Evolutionary conservation across 495 filamentous ascomycete species (phyloP).

Genomic region (Podospora fimiseda): DNA sequence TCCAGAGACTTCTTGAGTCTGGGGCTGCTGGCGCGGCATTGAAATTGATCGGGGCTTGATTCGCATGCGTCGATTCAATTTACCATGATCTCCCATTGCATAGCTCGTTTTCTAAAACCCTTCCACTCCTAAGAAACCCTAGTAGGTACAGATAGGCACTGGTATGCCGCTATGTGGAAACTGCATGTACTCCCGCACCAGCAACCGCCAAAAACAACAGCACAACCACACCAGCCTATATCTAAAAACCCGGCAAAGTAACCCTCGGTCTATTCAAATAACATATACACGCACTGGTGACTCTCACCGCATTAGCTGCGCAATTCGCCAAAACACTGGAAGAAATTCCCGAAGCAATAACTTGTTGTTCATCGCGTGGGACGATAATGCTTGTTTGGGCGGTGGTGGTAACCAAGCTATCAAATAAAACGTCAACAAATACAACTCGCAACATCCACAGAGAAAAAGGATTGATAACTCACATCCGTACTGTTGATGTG

Average conservation of each 20-base stretch:
- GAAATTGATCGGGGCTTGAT: conserved; percentile 11
- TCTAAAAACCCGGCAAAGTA: not conserved
- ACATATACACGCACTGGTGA: not conserved
- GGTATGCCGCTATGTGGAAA: too few relatives aligned
- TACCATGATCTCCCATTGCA: not conserved
- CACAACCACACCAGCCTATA: not conserved
- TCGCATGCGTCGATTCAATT: not conserved
- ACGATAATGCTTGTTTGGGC: too few relatives aligned
- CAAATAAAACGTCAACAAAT: not conserved
- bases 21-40: conserved; percentile 47
- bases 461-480: not conserved
- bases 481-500: not conserved
- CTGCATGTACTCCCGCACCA: too few relatives aligned
- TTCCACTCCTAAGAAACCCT: too few relatives aligned
- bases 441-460: too few relatives aligned
- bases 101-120: not conserved
- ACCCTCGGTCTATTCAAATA: not conserved
- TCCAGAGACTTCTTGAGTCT: conserved; percentile 57
- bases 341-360: not conserved
- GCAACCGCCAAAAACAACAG: not conserved
- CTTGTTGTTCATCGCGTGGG: not conserved
- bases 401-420: not conserved
- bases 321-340: not conserved
- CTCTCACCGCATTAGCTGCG: not conserved
- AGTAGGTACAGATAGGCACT: too few relatives aligned